Percentiles rank a stretch among this genome's conserved stretches.
phyloP scores from a whole-genome alignment of 129 eudicot genomes.

The Lactuca sativa region DNA sequence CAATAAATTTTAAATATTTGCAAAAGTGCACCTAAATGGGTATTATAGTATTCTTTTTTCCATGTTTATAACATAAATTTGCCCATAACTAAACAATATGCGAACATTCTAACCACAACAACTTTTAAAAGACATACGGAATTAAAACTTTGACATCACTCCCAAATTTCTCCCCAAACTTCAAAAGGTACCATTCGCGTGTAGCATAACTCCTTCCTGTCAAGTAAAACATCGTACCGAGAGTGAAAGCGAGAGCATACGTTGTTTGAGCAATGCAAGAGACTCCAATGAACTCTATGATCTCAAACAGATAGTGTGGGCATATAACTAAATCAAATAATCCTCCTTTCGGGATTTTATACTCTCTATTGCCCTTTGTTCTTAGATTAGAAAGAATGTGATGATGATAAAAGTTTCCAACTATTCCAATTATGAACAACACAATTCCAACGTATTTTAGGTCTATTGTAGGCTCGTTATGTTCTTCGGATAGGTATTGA shows the following conservation, averaged over 20 bases:
- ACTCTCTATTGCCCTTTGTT: constrained; percentile 36
- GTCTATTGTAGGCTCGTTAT: constrained; percentile 37
- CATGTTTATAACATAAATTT: background rate
- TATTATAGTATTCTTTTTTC: background rate
- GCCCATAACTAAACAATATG: background rate
- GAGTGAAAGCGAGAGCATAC: constrained; percentile 27
- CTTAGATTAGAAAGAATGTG: constrained; percentile 54
- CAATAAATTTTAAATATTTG: too few relatives aligned
- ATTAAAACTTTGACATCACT: constrained; percentile 46
- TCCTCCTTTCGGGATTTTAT: constrained; percentile 66
- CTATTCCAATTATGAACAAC: constrained; percentile 45
- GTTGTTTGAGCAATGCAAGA: constrained; percentile 55
- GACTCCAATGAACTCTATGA: constrained; percentile 50
- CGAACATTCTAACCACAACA: background rate
- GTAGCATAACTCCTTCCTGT: constrained; percentile 58
- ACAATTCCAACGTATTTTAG: constrained; percentile 37
- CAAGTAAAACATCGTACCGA: constrained; percentile 40
- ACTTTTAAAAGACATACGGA: constrained; percentile 40
- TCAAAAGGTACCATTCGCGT: constrained; percentile 49
- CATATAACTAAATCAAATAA: constrained; percentile 58
- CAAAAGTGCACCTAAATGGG: background rate
- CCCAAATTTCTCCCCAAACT: constrained; percentile 53
- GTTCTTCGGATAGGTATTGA: constrained; percentile 32
- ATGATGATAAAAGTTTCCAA: constrained; percentile 56
- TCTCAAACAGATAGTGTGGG: constrained; percentile 75